Conservation (phyloP, 495 filamentous ascomycete species). For the Aspergillus nanangensis region DNA sequence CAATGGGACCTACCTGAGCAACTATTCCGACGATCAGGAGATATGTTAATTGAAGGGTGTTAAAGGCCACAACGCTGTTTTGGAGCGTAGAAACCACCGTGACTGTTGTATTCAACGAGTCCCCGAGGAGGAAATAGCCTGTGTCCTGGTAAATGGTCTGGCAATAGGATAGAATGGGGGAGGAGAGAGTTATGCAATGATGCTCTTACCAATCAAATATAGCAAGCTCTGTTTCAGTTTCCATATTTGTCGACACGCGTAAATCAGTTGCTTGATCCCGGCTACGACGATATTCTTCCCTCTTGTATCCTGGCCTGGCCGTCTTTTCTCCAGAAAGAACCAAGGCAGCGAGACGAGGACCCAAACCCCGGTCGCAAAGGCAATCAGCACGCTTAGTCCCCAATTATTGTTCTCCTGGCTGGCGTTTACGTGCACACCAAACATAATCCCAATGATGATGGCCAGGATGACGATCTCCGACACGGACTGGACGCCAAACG, state of each 20-base stretch:
- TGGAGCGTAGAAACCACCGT: slow-evolving; percentile 61
- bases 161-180: no score
- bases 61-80: slow-evolving; percentile 57
- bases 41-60: slow-evolving; percentile 57
- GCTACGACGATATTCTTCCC: slow-evolving; percentile 46
- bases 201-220: slow-evolving; percentile 56
- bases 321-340: slow-evolving; percentile 59
- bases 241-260: slow-evolving; percentile 56
- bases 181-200: no score
- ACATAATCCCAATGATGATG: slow-evolving; percentile 60
- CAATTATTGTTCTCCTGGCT: slow-evolving; percentile 58
- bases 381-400: slow-evolving; percentile 59
- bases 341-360: slow-evolving; percentile 55
- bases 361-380: slow-evolving; percentile 61
- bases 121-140: slow-evolving; percentile 62
- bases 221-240: slow-evolving; percentile 58
- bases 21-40: slow-evolving; percentile 60
- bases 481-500: slow-evolving; percentile 59
- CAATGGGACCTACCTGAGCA: slow-evolving; percentile 38
- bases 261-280: slow-evolving; percentile 54
- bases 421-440: slow-evolving; percentile 53
- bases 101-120: slow-evolving; percentile 64
- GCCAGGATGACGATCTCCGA: slow-evolving; percentile 58
- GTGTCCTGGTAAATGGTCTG: not conserved
- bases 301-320: slow-evolving; percentile 52